Base-by-base conservation (phyloP, 148 eudicot genomes). In the Pouteria glomerata region DNA sequence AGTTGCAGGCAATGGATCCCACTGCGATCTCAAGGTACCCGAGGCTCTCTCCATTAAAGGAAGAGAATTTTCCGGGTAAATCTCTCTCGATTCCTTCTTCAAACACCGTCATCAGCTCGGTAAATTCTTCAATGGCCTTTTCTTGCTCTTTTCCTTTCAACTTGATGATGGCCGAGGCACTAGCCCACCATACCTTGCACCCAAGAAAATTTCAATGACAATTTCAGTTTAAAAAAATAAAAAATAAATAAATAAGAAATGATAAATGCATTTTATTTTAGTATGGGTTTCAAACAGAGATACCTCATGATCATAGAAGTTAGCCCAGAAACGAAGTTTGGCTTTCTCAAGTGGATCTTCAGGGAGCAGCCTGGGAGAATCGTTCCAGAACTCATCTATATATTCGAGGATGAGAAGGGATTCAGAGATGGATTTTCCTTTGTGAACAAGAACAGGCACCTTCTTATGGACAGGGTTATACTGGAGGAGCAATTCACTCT, bases 291-390 rank as follows among this genome's bases (percentile, higher is more conserved):
- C n/a, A n/a, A n/a, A n/a, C n/a, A n/a, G n/a, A 3, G 1, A 10
- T 37, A 63, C 67, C 67, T 63, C 39, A 8, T 63, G 67, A 39
- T 63, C 67, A 63, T 39, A 63, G 15, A 63, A 63, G 23, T 63
- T 61, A 24, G 66, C 44, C 66, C 66, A 61, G 66, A 61, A 61
- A 24, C 66, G 66, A 33, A 34, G 21, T 35, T 35, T 61, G 42
- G 66, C 44, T n/a, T 45, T 61, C 45, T 61, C 45, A 35, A 34
- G 19, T 6, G 66, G 66, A 35, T 61, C 66, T 24, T 61, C 66
- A 19, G 66, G 45, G 12, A 61, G n/a, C n/a, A 61, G 66, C 37
- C 35, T 61, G 44, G 66, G 66, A 45, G 44, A 16, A 45, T 33
- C n/a, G 66, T 33, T 18, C 66, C 66, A 61, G 26, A 30, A 33